Base-by-base conservation (phyloP, 768 basidiomycete genomes). In the Galerina marginata region DNA sequence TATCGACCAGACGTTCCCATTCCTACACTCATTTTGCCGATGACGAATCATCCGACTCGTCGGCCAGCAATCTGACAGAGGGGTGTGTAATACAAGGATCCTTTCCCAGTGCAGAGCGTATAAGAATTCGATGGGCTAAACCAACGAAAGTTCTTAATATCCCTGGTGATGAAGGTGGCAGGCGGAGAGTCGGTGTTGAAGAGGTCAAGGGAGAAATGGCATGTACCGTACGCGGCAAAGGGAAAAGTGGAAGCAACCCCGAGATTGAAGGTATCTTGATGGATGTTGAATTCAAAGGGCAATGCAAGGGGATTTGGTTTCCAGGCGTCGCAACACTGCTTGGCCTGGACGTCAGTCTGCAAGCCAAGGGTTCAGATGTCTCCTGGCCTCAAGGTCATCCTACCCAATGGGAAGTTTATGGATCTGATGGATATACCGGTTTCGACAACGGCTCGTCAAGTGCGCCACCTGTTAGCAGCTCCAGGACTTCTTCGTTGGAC, bases 301-400 rank as follows among this genome's bases (percentile, higher is more conserved):
- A 84, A 2, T 93, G 91, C 73, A 87, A 84, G 61, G 89, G 89
- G 11, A 75, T 93, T 45, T 93, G 90, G 89, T 92, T 87, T 67
- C 87, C 91, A 42, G 92, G 91, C 2, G 91, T 92, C 4, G 92
- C 92, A 3, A 93, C 90, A 3, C 77, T 92, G 66, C 79, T 94
- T 16, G 92, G 91, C 9, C 76, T 93, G 81, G 92, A 93, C 66
- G 81, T 92, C 36, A 82, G 83, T 10, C 78, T 94, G 11, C 86
- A 88, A 61, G 81, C 84, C 9, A 88, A 87, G 66, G 85, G 86
- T 26, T 88, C 86, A 23, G 88, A 91, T 58, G 80, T 91, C 20
- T 72, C 79, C 14, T 94, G 92, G 92, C 80, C 83, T 6, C 74
- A 81, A 9, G 86, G 80, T 6, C 71, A 72, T 56, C 72, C 83